Percentiles rank a stretch among this genome's conserved stretches.
Conservation (phyloP, 2,329 filamentous ascomycete species). For the Chlorencoelia australis region DNA sequence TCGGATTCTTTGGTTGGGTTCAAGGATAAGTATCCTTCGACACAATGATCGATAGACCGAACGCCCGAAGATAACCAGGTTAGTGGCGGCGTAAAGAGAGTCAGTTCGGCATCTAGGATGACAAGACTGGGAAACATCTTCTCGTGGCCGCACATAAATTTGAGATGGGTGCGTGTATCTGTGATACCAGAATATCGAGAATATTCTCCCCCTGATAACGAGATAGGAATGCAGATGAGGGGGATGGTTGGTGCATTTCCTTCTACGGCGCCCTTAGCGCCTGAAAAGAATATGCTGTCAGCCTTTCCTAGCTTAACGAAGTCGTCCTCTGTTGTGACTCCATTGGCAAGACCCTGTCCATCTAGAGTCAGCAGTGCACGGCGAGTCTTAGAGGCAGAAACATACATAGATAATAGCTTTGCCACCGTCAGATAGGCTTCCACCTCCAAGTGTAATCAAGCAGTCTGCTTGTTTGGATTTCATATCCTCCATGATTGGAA, state of each 20-base stretch:
- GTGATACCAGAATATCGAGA: conserved; percentile 29
- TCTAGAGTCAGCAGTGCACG: no score
- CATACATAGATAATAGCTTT: conserved; percentile 23
- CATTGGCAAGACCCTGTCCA: conserved; percentile 33
- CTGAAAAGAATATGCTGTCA: no score
- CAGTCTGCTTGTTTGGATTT: conserved; percentile 30
- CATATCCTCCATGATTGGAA: conserved; percentile 15
- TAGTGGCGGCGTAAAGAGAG: conserved; percentile 36
- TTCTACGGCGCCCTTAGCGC: no score
- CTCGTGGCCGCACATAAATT: conserved; percentile 28
- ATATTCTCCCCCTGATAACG: conserved; percentile 31
- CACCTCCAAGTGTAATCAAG: conserved; percentile 23
- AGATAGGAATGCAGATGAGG: conserved; percentile 30
- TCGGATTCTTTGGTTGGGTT: conserved; percentile 2
- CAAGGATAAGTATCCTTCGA: conserved; percentile 34
- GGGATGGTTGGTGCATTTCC: conserved; percentile 20
- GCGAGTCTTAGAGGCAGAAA: no score
- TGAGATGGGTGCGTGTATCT: conserved; percentile 11
- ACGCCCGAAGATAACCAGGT: conserved; percentile 48
- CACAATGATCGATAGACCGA: conserved; percentile 44
- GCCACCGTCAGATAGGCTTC: conserved; percentile 18
- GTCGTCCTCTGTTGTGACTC: conserved; percentile 29
- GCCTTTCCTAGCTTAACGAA: conserved; percentile 28
- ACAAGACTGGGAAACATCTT: conserved; percentile 1
- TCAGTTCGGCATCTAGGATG: conserved; percentile 28